A percentile compares a stretch with the other conserved stretches of the same genome.
phyloP scores from a whole-genome alignment of 805 yeast genomes.

The Wickerhamomyces bisporus region DNA sequence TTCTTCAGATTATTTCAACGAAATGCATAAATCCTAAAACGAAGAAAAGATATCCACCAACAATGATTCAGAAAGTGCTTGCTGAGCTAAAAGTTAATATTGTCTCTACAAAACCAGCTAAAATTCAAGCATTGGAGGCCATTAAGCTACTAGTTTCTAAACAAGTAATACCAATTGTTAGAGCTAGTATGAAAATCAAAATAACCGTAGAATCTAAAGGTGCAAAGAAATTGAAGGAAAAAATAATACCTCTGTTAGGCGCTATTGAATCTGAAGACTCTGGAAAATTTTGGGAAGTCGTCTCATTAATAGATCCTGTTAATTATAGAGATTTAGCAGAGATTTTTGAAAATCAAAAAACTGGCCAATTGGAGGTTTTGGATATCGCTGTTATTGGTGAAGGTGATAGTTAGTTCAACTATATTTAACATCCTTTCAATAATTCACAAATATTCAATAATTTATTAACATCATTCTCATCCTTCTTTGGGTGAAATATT shows the following conservation, averaged over 20 bases:
- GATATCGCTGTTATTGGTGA: constrained; percentile 85
- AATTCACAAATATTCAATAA: constrained; percentile 13
- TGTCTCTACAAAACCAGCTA: constrained; percentile 68
- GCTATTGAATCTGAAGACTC: constrained; percentile 38
- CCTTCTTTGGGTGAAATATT: constrained; percentile 8
- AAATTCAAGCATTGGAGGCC: constrained; percentile 88
- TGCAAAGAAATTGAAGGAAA: constrained; percentile 39
- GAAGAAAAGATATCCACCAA: constrained; percentile 87
- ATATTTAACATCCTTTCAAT: constrained; percentile 5
- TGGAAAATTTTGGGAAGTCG: constrained; percentile 46
- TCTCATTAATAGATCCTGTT: constrained; percentile 81
- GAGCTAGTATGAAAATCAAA: constrained; percentile 89
- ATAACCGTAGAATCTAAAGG: constrained; percentile 53
- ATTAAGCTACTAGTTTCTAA: constrained; percentile 68
- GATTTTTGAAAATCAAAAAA: constrained; percentile 42
- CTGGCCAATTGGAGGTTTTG: constrained; percentile 73
- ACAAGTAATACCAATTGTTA: constrained; percentile 86
- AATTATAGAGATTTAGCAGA: constrained; percentile 68
- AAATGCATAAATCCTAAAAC: constrained; percentile 89
- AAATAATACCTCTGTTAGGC: constrained; percentile 37
- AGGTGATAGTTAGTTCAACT: constrained; percentile 27
- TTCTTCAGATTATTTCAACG: constrained; percentile 75
- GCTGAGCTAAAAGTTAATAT: constrained; percentile 74
- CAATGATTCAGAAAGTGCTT: constrained; percentile 87
- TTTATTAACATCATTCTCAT: constrained; percentile 11